phyloP scores from a whole-genome alignment of 257 asterid species.

The Solanum megistacrolobum region DNA sequence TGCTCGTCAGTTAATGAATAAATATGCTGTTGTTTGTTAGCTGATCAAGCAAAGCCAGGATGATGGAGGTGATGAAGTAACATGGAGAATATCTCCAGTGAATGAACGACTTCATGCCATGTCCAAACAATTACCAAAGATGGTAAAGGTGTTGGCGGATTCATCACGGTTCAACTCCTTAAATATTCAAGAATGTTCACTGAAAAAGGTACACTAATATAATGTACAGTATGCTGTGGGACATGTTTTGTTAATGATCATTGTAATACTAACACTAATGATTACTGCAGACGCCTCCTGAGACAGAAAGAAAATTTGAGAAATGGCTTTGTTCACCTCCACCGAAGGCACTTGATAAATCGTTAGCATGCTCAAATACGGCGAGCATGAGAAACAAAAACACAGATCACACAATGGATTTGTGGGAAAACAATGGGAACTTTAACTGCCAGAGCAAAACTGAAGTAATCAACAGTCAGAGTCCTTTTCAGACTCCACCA shows the following conservation, averaged over 20 bases:
- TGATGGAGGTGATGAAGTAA: slow-evolving; percentile 73
- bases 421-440: slow-evolving; percentile 22
- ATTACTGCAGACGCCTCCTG: slow-evolving; percentile 46
- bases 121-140: slow-evolving; percentile 61
- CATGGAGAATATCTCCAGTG: slow-evolving; percentile 93
- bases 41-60: slow-evolving; percentile 92
- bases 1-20: slow-evolving; percentile 1
- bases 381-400: slow-evolving; percentile 19
- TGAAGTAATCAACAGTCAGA: slow-evolving; percentile 41
- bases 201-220: slow-evolving; percentile 38
- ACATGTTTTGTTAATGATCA: not conserved
- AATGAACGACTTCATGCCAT: slow-evolving; percentile 70
- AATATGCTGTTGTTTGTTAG: slow-evolving; percentile 22
- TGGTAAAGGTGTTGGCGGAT: slow-evolving; percentile 62
- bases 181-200: slow-evolving; percentile 58
- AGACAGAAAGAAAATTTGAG: slow-evolving; percentile 48
- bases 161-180: slow-evolving; percentile 68
- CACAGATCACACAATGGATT: slow-evolving; percentile 13
- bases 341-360: slow-evolving; percentile 37
- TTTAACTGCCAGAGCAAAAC: slow-evolving; percentile 18
- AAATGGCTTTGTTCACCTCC: slow-evolving; percentile 73
- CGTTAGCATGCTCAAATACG: slow-evolving; percentile 29
- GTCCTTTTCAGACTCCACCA: slow-evolving; percentile 90
- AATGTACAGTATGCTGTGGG: not conserved
- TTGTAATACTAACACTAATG: slow-evolving; percentile 1